These are phyloP conservation scores for Ambrosiella beaveri DNA, from an alignment of 2,329 filamentous ascomycete genomes.

Conservation along the genomic window DNA sequence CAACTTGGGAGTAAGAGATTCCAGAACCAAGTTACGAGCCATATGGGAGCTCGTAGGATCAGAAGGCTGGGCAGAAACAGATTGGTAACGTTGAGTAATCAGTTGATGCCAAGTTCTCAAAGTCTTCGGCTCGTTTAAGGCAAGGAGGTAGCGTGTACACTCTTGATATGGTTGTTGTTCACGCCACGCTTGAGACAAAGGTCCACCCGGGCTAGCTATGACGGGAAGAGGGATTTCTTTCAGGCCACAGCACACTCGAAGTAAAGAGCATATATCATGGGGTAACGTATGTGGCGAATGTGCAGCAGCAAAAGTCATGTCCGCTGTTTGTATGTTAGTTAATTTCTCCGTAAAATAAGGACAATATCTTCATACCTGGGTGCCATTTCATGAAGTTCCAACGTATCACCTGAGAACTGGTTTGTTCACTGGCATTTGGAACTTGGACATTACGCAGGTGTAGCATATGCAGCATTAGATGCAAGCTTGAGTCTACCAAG, in stretches of 20 bases:
- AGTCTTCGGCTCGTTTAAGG: constrained; percentile 25
- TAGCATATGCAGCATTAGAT: constrained; percentile 54
- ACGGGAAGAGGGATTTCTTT: constrained; percentile 18
- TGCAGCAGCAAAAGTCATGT: constrained; percentile 48
- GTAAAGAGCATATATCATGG: constrained; percentile 46
- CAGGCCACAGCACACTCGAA: constrained; percentile 51
- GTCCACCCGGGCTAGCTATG: constrained; percentile 26
- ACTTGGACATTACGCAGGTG: constrained; percentile 48
- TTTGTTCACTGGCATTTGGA: constrained; percentile 48
- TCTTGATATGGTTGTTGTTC: constrained; percentile 25
- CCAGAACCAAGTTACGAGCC: constrained; percentile 33
- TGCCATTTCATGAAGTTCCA: constrained; percentile 78
- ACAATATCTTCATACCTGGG: constrained; percentile 40
- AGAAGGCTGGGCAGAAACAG: constrained; percentile 13
- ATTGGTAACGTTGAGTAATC: not conserved
- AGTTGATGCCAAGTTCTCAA: constrained; percentile 8
- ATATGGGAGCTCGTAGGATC: constrained; percentile 23
- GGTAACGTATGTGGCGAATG: constrained; percentile 47
- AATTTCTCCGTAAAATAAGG: not conserved
- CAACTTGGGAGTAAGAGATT: constrained; percentile 36
- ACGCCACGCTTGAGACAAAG: constrained; percentile 32
- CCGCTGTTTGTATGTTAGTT: constrained; percentile 28
- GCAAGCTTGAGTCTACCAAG: constrained; percentile 62
- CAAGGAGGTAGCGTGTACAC: constrained; percentile 37
- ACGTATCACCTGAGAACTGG: constrained; percentile 53